Percentiles rank a stretch among this genome's conserved stretches.
Conservation (phyloP, 306 rosid genomes). For the Vigna trinervia region DNA sequence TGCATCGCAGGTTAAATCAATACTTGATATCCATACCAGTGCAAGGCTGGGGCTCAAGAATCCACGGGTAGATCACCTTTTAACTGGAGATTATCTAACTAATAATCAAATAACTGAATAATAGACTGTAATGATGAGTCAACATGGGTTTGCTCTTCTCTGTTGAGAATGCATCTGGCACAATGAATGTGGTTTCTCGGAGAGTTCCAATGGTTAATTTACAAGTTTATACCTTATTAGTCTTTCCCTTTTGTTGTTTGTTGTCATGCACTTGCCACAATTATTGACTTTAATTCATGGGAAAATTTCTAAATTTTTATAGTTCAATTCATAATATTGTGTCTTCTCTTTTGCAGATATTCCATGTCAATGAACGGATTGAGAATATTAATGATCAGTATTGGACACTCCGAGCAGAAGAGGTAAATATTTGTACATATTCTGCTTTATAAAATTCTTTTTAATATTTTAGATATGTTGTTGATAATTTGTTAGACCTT, state of each 20-base stretch:
- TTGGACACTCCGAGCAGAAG: conserved; percentile 89
- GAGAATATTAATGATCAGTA: conserved; percentile 57
- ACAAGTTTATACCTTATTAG: neutral
- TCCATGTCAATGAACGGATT: conserved; percentile 68
- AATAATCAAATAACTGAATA: neutral
- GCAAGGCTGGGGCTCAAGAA: neutral
- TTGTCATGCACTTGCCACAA: no score
- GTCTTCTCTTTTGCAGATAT: conserved; percentile 56
- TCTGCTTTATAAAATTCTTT: neutral
- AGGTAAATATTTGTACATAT: conserved; percentile 52
- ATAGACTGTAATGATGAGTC: neutral
- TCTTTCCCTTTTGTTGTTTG: no score
- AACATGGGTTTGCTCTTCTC: neutral
- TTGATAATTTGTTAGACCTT: neutral
- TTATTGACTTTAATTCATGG: neutral
- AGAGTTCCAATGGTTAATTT: neutral
- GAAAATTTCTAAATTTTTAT: neutral
- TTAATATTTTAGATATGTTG: neutral
- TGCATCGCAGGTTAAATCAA: neutral
- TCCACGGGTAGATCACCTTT: neutral
- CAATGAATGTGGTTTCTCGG: neutral
- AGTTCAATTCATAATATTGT: conserved; percentile 7
- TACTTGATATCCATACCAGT: neutral
- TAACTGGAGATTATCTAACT: neutral
- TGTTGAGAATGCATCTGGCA: neutral